These are phyloP conservation scores for Inonotus obliquus DNA, from an alignment of 1,284 basidiomycete species.

Conservation along the genomic window DNA sequence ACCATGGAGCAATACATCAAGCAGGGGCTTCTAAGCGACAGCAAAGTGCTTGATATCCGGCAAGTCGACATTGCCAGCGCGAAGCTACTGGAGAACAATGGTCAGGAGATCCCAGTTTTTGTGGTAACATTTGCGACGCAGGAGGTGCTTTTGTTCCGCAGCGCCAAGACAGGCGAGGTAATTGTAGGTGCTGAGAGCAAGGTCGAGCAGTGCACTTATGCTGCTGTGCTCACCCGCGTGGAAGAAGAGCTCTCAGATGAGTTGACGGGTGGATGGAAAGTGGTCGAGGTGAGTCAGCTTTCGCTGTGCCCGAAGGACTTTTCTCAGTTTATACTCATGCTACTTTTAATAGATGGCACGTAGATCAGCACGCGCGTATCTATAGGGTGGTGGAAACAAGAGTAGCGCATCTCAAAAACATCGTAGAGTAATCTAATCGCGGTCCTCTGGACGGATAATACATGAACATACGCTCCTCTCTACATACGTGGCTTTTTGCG, in stretches of 20 bases:
- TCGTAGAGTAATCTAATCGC: background rate
- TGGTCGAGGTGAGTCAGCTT: slow-evolving; percentile 72
- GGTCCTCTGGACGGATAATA: background rate
- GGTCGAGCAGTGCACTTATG: slow-evolving; percentile 93
- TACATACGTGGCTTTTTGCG: background rate
- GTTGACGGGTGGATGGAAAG: slow-evolving; percentile 97
- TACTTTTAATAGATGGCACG: slow-evolving; percentile 31
- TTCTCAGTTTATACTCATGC: background rate
- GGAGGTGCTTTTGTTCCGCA: slow-evolving; percentile 90
- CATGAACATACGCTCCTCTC: slow-evolving; percentile 5
- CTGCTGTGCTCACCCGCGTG: slow-evolving; percentile 85
- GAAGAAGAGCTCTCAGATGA: slow-evolving; percentile 87
- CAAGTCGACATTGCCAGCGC: slow-evolving; percentile 80
- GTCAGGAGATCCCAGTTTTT: slow-evolving; percentile 73
- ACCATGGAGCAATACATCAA: slow-evolving; percentile 93
- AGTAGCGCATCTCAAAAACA: background rate
- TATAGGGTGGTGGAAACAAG: slow-evolving; percentile 22
- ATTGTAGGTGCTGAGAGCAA: slow-evolving; percentile 83
- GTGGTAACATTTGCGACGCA: slow-evolving; percentile 94
- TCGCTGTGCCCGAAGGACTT: background rate
- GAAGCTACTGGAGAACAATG: slow-evolving; percentile 81
- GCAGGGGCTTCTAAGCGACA: slow-evolving; percentile 87
- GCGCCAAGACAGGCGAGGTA: slow-evolving; percentile 82
- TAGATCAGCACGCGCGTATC: slow-evolving; percentile 34
- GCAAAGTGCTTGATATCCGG: slow-evolving; percentile 90